Conservation (phyloP, 441 rosid genomes). For the Erodium texanum region DNA sequence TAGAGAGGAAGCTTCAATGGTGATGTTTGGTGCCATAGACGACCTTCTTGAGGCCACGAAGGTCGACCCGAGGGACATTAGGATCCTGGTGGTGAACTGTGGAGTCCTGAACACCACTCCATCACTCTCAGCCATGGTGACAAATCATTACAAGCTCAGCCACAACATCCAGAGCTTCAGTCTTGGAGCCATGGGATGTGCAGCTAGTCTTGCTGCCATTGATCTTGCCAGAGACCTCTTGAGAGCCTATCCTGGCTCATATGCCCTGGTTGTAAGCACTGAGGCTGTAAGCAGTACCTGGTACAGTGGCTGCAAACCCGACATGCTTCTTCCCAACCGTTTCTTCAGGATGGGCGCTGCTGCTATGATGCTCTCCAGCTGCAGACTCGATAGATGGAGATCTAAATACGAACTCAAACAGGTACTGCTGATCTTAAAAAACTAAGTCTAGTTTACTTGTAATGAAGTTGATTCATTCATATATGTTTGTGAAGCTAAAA, state of each 20-base stretch:
- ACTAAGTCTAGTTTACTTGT: not conserved
- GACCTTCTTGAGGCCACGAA: constrained; percentile 44
- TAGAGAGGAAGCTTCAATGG: constrained; percentile 61
- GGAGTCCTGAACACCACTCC: constrained; percentile 64
- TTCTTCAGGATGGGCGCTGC: constrained; percentile 73
- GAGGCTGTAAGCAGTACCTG: constrained; percentile 52
- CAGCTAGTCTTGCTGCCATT: constrained; percentile 54
- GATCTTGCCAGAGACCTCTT: constrained; percentile 63
- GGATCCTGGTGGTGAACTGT: constrained; percentile 50
- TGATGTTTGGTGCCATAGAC: constrained; percentile 50
- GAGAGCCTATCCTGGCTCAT: constrained; percentile 40
- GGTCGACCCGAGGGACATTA: constrained; percentile 38
- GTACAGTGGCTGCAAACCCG: constrained; percentile 43
- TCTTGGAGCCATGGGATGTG: constrained; percentile 72
- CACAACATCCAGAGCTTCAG: constrained; percentile 55
- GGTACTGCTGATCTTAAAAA: constrained; percentile 21
- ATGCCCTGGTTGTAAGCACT: constrained; percentile 56
- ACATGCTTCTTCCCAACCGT: constrained; percentile 58
- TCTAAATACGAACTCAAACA: constrained; percentile 58
- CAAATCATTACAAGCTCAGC: constrained; percentile 55
- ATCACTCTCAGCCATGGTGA: constrained; percentile 56
- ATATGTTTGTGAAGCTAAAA: too few species aligned
- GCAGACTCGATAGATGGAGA: constrained; percentile 44
- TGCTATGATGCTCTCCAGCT: constrained; percentile 55
- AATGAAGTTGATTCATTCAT: too few species aligned